phyloP scores from a whole-genome alignment of 2,329 filamentous ascomycete genomes.

The Epichloe bromicola region DNA sequence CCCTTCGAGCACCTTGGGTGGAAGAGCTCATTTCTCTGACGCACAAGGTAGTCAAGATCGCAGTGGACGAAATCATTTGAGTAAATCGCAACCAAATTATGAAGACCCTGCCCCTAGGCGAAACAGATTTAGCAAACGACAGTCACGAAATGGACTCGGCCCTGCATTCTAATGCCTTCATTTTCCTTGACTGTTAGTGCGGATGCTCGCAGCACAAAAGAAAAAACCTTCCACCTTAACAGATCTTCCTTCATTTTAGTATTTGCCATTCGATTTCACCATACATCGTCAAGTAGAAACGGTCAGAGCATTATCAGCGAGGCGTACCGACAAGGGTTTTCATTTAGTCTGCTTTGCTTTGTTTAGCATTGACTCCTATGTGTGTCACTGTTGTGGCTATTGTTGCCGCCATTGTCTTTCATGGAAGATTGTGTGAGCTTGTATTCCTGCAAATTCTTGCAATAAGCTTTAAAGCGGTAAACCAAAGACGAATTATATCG shows the following conservation, averaged over 20 bases:
- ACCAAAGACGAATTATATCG: neutral
- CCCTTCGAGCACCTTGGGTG: slow-evolving; percentile 59
- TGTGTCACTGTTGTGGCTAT: neutral
- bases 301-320: slow-evolving; percentile 20
- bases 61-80: slow-evolving; percentile 42
- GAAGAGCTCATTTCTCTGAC: slow-evolving; percentile 39
- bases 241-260: neutral
- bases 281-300: slow-evolving; percentile 6
- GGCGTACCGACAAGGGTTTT: slow-evolving; percentile 20
- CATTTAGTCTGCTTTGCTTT: slow-evolving; percentile 7
- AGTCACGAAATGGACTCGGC: slow-evolving; percentile 87
- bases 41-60: slow-evolving; percentile 36
- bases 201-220: neutral
- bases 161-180: slow-evolving; percentile 53
- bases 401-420: too few relatives aligned
- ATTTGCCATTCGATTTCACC: neutral
- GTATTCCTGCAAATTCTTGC: neutral
- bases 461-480: neutral
- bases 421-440: neutral
- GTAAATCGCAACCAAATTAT: slow-evolving; percentile 43
- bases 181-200: neutral
- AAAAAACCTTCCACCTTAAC: neutral
- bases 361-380: neutral
- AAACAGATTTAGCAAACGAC: slow-evolving; percentile 76
- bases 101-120: slow-evolving; percentile 41